These are phyloP conservation scores for Amaranthus cruentus DNA, from an alignment of 148 eudicot species.

Conservation along the genomic window DNA sequence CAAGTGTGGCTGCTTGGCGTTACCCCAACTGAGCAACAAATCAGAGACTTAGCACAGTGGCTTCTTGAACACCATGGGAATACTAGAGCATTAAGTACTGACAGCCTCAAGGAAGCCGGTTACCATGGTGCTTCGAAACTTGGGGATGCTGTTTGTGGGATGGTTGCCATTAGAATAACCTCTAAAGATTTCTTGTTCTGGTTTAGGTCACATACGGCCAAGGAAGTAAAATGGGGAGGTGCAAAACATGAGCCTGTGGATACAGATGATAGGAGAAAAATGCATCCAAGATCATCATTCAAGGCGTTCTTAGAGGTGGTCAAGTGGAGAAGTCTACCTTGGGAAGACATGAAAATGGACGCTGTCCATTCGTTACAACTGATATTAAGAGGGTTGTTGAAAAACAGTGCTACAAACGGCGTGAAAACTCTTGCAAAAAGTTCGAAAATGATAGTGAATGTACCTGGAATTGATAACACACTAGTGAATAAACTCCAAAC, in stretches of 20 bases:
- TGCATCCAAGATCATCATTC: constrained; percentile 87
- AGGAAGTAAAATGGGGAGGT: constrained; percentile 85
- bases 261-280: constrained; percentile 61
- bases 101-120: constrained; percentile 81
- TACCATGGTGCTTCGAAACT: constrained; percentile 60
- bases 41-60: constrained; percentile 56
- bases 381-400: constrained; percentile 54
- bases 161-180: constrained; percentile 68
- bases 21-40: constrained; percentile 63
- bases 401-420: constrained; percentile 26
- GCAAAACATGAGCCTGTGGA: constrained; percentile 77
- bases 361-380: constrained; percentile 76
- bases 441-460: constrained; percentile 53
- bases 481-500: constrained; percentile 49
- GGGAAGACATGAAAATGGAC: constrained; percentile 95
- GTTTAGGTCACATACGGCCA: constrained; percentile 77
- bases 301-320: constrained; percentile 78
- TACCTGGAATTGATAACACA: constrained; percentile 37
- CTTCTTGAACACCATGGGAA: constrained; percentile 57
- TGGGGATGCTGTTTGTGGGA: constrained; percentile 70
- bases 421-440: constrained; percentile 27
- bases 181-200: constrained; percentile 63
- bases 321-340: constrained; percentile 67
- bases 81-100: constrained; percentile 74
- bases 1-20: constrained; percentile 59